These are phyloP conservation scores for Coemansia aciculifera DNA, from an alignment of 192 early-diverging fungal genomes.

Conservation along the genomic window DNA sequence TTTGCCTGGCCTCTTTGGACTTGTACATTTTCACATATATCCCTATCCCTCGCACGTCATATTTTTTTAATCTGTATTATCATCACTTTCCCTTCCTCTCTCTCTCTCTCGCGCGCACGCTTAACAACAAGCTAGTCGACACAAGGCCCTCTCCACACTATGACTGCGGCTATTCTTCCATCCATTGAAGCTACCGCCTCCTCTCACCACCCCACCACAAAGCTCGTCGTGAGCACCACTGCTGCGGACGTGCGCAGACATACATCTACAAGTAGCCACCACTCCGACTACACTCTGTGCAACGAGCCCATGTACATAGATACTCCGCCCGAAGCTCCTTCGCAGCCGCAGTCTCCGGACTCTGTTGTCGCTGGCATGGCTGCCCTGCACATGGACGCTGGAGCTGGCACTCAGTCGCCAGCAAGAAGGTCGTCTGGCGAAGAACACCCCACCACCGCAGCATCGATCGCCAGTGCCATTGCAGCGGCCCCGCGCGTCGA, in stretches of 20 bases:
- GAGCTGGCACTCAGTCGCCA: conserved; percentile 11
- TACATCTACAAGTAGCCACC: conserved; percentile 45
- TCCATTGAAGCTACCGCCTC: neutral
- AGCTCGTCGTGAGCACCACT: neutral
- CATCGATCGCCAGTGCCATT: conserved; percentile 43
- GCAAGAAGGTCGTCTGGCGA: conserved; percentile 11
- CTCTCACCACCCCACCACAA: neutral
- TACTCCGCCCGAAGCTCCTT: neutral
- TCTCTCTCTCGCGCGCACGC: neutral
- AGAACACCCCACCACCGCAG: conserved; percentile 6
- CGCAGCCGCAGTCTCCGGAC: conserved; percentile 9
- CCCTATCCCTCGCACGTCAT: neutral
- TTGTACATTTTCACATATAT: conserved; percentile 3
- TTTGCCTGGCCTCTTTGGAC: neutral
- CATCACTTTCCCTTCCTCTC: neutral
- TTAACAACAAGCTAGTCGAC: neutral
- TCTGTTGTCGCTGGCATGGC: conserved; percentile 15
- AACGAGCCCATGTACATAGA: conserved; percentile 19
- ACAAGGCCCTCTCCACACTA: neutral
- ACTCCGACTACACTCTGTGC: conserved; percentile 50
- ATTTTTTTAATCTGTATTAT: neutral
- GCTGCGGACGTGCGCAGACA: conserved; percentile 38
- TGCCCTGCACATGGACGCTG: conserved; percentile 13
- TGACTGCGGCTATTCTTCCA: conserved; percentile 8
- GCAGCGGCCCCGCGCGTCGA: conserved; percentile 43